A percentile compares a stretch with the other conserved stretches of the same genome.
phyloP scores from a whole-genome alignment of 257 asterid species.

The Fraxinus pennsylvanica region DNA sequence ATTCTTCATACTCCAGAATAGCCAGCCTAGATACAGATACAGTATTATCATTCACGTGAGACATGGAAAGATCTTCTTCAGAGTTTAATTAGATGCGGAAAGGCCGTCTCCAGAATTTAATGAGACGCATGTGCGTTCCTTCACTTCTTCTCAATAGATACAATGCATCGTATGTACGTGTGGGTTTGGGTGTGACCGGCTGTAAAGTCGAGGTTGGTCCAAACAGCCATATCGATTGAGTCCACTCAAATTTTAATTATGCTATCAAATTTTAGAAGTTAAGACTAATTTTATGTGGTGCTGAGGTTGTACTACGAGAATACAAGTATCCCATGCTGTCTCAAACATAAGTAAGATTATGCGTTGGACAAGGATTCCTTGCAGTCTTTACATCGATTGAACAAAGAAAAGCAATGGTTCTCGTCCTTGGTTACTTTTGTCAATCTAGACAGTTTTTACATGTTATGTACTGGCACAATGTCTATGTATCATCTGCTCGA shows the following conservation, averaged over 20 bases:
- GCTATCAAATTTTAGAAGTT: not conserved
- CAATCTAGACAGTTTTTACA: too few species aligned
- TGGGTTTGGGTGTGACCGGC: not conserved
- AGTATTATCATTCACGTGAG: not conserved
- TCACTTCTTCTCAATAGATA: not conserved
- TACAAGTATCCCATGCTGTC: too few species aligned
- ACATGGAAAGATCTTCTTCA: not conserved
- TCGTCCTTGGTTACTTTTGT: too few species aligned
- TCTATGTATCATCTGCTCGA: too few species aligned
- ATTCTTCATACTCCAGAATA: not conserved
- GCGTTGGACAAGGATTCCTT: too few species aligned
- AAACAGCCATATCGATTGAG: not conserved
- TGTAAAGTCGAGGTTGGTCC: not conserved
- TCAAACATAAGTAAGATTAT: too few species aligned
- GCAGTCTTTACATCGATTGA: too few species aligned
- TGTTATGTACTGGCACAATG: too few species aligned
- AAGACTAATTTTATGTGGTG: not conserved
- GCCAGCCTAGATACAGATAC: not conserved
- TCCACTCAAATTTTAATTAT: not conserved
- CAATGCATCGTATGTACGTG: not conserved
- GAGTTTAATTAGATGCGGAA: not conserved
- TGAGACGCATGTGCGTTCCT: too few species aligned
- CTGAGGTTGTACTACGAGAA: too few species aligned
- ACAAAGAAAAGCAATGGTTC: too few species aligned
- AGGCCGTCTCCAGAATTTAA: too few species aligned